phyloP scores from a whole-genome alignment of 495 filamentous ascomycete genomes.

The Aspergillus ostianus region DNA sequence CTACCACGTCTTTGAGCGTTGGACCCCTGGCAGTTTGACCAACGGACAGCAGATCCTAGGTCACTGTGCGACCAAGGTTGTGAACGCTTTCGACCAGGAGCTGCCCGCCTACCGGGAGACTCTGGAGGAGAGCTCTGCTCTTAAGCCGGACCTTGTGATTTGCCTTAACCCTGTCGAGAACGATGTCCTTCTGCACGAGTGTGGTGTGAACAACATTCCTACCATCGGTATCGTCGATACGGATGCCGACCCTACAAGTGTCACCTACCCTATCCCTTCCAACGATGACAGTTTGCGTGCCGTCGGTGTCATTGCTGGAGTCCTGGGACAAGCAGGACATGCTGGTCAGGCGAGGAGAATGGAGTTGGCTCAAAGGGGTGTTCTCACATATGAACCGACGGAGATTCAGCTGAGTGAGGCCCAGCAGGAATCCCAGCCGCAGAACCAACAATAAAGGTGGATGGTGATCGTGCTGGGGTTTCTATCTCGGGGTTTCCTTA shows the following conservation, averaged over 20 bases:
- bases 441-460: slow-evolving; percentile 5
- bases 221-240: slow-evolving; percentile 96
- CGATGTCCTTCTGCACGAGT: slow-evolving; percentile 84
- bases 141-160: slow-evolving; percentile 89
- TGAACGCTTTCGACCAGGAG: slow-evolving; percentile 67
- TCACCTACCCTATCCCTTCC: slow-evolving; percentile 94
- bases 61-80: slow-evolving; percentile 60
- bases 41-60: slow-evolving; percentile 87
- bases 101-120: slow-evolving; percentile 63
- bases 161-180: slow-evolving; percentile 93
- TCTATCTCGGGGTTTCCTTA: slow-evolving; percentile 11
- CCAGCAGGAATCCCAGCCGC: slow-evolving; percentile 21
- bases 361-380: slow-evolving; percentile 57
- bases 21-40: slow-evolving; percentile 89
- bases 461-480: background rate
- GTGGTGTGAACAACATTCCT: slow-evolving; percentile 79
- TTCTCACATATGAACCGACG: slow-evolving; percentile 52
- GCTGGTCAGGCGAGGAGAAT: slow-evolving; percentile 66
- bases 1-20: slow-evolving; percentile 90
- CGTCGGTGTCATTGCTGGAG: slow-evolving; percentile 76
- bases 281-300: slow-evolving; percentile 94
- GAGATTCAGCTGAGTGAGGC: background rate
- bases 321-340: slow-evolving; percentile 81
- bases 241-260: slow-evolving; percentile 85
- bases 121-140: slow-evolving; percentile 55